Conservation (phyloP, 306 rosid species). For the Lotus japonicus region DNA sequence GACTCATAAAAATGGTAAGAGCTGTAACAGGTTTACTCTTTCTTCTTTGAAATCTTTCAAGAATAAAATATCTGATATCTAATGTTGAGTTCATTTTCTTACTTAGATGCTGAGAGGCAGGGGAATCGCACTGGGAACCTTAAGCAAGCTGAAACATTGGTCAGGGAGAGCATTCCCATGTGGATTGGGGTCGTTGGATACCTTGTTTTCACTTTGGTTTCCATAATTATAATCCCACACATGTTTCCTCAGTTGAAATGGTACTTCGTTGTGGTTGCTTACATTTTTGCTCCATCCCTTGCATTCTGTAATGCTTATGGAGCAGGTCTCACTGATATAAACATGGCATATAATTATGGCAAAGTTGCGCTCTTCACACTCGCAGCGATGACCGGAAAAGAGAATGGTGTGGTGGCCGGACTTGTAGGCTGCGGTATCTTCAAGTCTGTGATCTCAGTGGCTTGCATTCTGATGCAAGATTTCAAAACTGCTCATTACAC, state of each 20-base stretch:
- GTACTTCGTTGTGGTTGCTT: slow-evolving; percentile 35
- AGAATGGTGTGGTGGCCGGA: slow-evolving; percentile 36
- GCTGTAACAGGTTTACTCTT: background rate
- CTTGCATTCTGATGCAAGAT: slow-evolving; percentile 89
- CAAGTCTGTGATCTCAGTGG: slow-evolving; percentile 65
- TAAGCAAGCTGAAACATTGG: slow-evolving; percentile 42
- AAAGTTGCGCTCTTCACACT: slow-evolving; percentile 74
- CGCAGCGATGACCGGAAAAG: slow-evolving; percentile 51
- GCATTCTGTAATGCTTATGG: slow-evolving; percentile 97
- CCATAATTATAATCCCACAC: slow-evolving; percentile 50
- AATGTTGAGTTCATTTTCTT: slow-evolving; percentile 1
- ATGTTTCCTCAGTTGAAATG: slow-evolving; percentile 32
- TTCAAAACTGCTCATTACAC: slow-evolving; percentile 88
- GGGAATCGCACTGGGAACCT: slow-evolving; percentile 24
- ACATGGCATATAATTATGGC: slow-evolving; percentile 96
- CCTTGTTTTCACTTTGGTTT: slow-evolving; percentile 17
- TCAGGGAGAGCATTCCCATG: slow-evolving; percentile 59
- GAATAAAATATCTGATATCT: background rate
- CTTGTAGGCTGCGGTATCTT: slow-evolving; percentile 76
- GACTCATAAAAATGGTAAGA: slow-evolving; percentile 25
- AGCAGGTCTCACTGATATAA: slow-evolving; percentile 86
- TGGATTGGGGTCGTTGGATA: slow-evolving; percentile 41
- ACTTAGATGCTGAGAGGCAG: slow-evolving; percentile 23
- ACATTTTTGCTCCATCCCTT: slow-evolving; percentile 68
- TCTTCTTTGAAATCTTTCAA: background rate